Evolutionary conservation across 768 basidiomycete species (phyloP), one percentile per base, ranked within the genome.

Genomic region (Hortiboletus campestris): DNA sequence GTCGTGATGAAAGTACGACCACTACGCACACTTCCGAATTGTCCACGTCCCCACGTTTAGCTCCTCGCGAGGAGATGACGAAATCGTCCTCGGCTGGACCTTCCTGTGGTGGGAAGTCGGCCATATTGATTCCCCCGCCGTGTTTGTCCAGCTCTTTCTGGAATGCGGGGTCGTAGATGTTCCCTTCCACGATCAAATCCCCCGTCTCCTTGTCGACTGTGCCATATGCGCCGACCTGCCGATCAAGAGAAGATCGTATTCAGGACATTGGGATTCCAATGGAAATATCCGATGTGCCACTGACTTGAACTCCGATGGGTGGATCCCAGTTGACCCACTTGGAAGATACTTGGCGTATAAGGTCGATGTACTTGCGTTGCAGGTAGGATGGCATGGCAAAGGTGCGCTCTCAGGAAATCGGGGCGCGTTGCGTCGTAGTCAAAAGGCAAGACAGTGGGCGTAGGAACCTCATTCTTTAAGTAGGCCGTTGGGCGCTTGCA

Each of bases 251-350:
- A 20, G 9, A 17, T 14, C 9, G 2, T 4, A 42, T 31, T 63
- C 19, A 56, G 6, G 36, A 31, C 13, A 8, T 3, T 29, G 22
- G 6, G 13, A 25, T 25, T 25, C 25, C 4, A 36, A 46, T 43
- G 29, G 19, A 22, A 6, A 46, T 35, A 3, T 38, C 4, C 5
- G n/a, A 0, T 31, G 39, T 14, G 43, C 50, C 19, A 59, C 66
- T 28, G 39, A 72, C 73, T 49, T 57, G 47, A 47, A 72, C 58
- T 25, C 51, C 50, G 32, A 59, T 59, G 10, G 65, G 66, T 0
- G 74, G 72, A 40, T 75, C 71, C 74, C 74, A 75, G 41, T 68
- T 75, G 25, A 72, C 71, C 70, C 68, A 75, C 56, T 75, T 75
- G 20, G 67, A 70, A 13, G 72, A 70, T 4, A 46, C 50, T 3